Base-by-base conservation (phyloP, 257 asterid genomes). In the Primulina huaijiensis region DNA sequence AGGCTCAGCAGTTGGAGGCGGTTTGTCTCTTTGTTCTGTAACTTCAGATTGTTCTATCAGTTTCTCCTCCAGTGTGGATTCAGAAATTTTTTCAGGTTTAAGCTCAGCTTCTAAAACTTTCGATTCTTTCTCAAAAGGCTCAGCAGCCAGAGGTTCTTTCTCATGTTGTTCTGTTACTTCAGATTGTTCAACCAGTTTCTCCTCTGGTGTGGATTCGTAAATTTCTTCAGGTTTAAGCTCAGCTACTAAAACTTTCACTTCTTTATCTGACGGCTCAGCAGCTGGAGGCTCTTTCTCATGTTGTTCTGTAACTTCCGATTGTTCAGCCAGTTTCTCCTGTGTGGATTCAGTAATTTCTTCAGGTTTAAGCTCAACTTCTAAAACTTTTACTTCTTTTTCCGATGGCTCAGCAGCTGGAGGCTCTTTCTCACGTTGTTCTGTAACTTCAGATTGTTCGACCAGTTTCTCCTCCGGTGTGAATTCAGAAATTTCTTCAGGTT, bases 11-110 rank as follows among this genome's bases (percentile, higher is more conserved):
- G 31, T 78, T 9, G 74, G 67, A 69, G 74, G 20, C 77, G 73
- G 81, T 30, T 72, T 67, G 62, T 78, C 72, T 63, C 64, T 67
- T 64, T 63, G 64, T 70, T 73, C 84, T 2, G 33, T n/a, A 56
- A 61, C 69, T 71, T 64, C 74, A 62, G 76, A 61, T 31, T 65
- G 53, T 71, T 69, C 80, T 19, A 65, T 46, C 64, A 67, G 76
- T 59, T 72, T 79, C 59, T 81, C 81, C 70, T 71, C 87, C 57
- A 75, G 81, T 72, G 71, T 75, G 57, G 79, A 33, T n/a, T 40
- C 76, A 20, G 75, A 23, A 60, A 57, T 31, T 67, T 63, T 80
- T 69, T 38, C 50, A 38, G 50, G 50, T 38, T 38, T 38, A 9
- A 9, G 14, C 50, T 38, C 50, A 38, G 50, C 4, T 38, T 74